Percentiles rank a stretch among this genome's conserved stretches.
phyloP scores from a whole-genome alignment of 352 stramenopile species.

The Phytophthora vignae region DNA sequence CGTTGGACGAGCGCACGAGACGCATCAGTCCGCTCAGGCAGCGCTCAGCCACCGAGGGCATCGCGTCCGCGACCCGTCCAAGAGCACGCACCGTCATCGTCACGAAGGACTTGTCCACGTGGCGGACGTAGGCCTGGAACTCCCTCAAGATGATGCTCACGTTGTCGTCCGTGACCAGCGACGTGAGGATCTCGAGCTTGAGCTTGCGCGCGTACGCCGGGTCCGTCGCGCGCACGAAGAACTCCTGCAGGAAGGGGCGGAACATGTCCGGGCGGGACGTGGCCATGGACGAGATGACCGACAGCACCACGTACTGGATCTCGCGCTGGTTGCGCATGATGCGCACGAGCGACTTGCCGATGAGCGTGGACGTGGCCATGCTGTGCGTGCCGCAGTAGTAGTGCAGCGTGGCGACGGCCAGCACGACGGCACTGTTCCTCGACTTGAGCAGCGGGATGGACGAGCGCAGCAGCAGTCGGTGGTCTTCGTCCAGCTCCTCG shows the following conservation, averaged over 20 bases:
- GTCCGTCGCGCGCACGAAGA: conserved; percentile 97
- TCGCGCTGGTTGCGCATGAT: conserved; percentile 97
- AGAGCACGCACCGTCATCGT: conserved; percentile 94
- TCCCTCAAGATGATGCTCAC: conserved; percentile 96
- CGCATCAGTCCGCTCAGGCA: conserved; percentile 92
- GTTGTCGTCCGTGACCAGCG: conserved; percentile 92
- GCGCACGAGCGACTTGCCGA: conserved; percentile 97
- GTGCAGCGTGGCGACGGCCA: conserved; percentile 96
- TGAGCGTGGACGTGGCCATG: conserved; percentile 87
- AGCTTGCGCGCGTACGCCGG: conserved; percentile 95
- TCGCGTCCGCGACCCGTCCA: conserved; percentile 93
- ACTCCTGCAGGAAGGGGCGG: conserved; percentile 96
- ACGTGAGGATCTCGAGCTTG: conserved; percentile 98
- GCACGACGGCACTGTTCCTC: conserved; percentile 96
- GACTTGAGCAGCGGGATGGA: conserved; percentile 97
- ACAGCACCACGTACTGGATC: conserved; percentile 98
- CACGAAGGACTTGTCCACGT: conserved; percentile 96
- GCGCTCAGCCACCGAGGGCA: conserved; percentile 89
- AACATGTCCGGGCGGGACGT: conserved; percentile 96
- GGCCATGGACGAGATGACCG: conserved; percentile 95
- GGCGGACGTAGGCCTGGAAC: conserved; percentile 96
- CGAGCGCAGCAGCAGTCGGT: conserved; percentile 95
- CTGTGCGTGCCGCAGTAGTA: conserved; percentile 97
- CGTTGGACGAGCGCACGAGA: conserved; percentile 85
- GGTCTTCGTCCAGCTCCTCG: conserved; percentile 95